phyloP scores from a whole-genome alignment of 306 rosid genomes.

The Gillenia trifoliata region DNA sequence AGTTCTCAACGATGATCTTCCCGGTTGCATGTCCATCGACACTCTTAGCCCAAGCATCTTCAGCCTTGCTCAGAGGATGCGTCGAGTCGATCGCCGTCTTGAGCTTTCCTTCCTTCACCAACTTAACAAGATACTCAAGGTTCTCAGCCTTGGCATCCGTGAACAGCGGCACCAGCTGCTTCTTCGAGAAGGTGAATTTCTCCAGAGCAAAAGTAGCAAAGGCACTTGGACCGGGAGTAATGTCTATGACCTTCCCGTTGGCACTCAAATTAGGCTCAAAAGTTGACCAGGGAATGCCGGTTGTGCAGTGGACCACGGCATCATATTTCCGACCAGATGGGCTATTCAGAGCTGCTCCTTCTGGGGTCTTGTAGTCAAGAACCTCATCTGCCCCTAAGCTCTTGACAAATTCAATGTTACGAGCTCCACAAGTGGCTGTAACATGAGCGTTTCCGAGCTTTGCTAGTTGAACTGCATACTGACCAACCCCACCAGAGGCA shows the following conservation, averaged over 20 bases:
- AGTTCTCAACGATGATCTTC: conserved; percentile 62
- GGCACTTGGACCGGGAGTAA: conserved; percentile 37
- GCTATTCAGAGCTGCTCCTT: conserved; percentile 62
- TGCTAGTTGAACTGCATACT: conserved; percentile 73
- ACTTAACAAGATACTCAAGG: conserved; percentile 51
- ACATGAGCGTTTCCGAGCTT: conserved; percentile 79
- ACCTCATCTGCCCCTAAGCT: conserved; percentile 80
- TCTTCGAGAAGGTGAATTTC: conserved; percentile 63
- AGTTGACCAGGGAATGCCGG: conserved; percentile 55
- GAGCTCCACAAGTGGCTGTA: conserved; percentile 81
- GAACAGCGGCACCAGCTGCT: conserved; percentile 56
- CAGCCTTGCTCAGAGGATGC: conserved; percentile 50
- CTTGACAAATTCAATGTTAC: conserved; percentile 59
- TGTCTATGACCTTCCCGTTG: conserved; percentile 62
- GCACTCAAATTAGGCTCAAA: conserved; percentile 61
- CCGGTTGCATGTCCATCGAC: conserved; percentile 86
- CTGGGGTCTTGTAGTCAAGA: conserved; percentile 70
- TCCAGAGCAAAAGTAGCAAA: conserved; percentile 36
- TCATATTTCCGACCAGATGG: conserved; percentile 70
- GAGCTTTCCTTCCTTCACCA: conserved; percentile 70
- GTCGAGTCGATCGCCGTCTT: conserved; percentile 62
- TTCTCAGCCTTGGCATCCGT: conserved; percentile 36
- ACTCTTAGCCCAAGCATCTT: conserved; percentile 71
- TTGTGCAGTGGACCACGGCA: conserved; percentile 55
- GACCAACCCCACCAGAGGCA: conserved; percentile 90